A percentile compares a stretch with the other conserved stretches of the same genome.
These are phyloP conservation scores for Candolleomyces eurysporus DNA, from an alignment of 768 basidiomycete species.

Conservation along the genomic window DNA sequence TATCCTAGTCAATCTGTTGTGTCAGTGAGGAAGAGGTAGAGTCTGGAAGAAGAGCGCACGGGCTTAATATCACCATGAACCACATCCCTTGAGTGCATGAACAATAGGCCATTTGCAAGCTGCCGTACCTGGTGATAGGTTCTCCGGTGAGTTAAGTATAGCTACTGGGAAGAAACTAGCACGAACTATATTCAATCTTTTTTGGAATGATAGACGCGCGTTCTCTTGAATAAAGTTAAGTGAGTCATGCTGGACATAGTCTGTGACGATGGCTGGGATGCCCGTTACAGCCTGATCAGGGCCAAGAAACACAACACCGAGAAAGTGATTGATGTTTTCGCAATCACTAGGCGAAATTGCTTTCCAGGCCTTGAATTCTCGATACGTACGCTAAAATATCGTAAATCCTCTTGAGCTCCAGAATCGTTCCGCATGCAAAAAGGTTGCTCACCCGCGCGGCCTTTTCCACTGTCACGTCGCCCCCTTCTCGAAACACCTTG, in stretches of 20 bases:
- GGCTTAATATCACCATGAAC: not conserved
- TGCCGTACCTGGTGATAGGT: not conserved
- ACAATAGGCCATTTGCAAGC: not conserved
- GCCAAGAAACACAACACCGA: not conserved
- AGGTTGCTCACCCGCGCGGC: too few species aligned
- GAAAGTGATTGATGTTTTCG: not conserved
- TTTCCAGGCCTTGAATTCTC: too few species aligned
- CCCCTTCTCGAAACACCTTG: too few species aligned
- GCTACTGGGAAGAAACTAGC: not conserved
- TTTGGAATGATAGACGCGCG: not conserved
- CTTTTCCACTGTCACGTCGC: too few species aligned
- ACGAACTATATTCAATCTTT: not conserved
- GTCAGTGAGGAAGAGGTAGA: not conserved
- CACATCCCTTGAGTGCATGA: not conserved
- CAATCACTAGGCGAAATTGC: too few species aligned
- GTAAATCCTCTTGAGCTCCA: too few species aligned
- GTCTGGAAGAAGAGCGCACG: not conserved
- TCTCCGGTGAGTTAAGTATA: not conserved
- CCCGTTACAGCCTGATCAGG: not conserved
- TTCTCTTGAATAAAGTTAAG: not conserved
- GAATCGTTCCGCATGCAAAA: too few species aligned
- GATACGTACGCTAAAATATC: too few species aligned
- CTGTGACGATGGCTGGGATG: not conserved
- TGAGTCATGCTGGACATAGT: not conserved
- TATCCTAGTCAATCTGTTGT: not conserved